These are phyloP conservation scores for Irpex rosettiformis DNA, from an alignment of 1,284 basidiomycete species.

Conservation along the genomic window DNA sequence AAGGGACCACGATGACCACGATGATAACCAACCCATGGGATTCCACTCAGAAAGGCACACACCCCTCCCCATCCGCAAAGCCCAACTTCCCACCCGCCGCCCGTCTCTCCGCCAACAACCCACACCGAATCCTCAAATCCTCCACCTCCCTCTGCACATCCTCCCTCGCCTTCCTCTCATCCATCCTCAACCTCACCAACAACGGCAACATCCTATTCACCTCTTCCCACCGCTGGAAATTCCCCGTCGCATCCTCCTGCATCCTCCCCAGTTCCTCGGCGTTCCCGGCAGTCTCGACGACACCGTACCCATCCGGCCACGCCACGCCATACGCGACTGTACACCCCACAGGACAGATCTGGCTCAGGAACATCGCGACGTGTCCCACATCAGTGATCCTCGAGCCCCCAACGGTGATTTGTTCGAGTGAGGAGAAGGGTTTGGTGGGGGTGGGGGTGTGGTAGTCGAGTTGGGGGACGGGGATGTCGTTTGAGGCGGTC, in stretches of 20 bases:
- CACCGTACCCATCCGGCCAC: conserved; percentile 24
- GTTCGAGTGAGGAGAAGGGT: conserved; percentile 37
- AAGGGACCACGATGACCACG: too few species aligned
- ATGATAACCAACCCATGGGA: too few species aligned
- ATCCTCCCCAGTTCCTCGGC: conserved; percentile 15
- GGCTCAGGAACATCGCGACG: conserved; percentile 52
- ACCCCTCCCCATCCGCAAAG: conserved; percentile 22
- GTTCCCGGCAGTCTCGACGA: conserved; percentile 13
- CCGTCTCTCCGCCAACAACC: conserved; percentile 41
- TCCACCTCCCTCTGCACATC: conserved; percentile 46
- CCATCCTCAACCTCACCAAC: conserved; percentile 41
- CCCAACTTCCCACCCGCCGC: too few species aligned
- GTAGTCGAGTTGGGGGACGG: conserved; percentile 10
- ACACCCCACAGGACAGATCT: conserved; percentile 41
- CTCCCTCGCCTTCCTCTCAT: conserved; percentile 42
- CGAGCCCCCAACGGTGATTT: conserved; percentile 49
- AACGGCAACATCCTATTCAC: conserved; percentile 45
- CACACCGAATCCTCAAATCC: conserved; percentile 46
- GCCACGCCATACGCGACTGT: conserved; percentile 33
- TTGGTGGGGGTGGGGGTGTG: too few species aligned
- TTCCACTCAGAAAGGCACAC: conserved; percentile 26
- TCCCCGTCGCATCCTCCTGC: conserved; percentile 22
- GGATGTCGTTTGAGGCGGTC: conserved; percentile 29
- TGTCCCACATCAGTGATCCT: conserved; percentile 36
- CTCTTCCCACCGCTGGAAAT: conserved; percentile 41